Evolutionary conservation across 1,284 basidiomycete genomes (phyloP).

Genomic region (Sporisorium graminicola): DNA sequence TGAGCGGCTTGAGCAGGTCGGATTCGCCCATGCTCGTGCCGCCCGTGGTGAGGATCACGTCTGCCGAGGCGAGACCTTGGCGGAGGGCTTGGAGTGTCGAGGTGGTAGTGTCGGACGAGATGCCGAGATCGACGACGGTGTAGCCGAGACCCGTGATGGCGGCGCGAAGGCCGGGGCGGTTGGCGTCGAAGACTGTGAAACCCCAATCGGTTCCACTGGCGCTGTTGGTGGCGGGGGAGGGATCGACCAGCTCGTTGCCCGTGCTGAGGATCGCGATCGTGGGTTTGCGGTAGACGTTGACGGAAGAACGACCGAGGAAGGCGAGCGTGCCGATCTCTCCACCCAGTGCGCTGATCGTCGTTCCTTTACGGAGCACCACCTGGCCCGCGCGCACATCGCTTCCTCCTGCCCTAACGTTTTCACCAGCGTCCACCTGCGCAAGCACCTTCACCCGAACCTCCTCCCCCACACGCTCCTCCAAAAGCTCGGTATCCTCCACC

Average conservation of each 20-base stretch:
- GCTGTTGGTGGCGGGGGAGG: slow-evolving; percentile 71
- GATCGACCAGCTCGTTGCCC: slow-evolving; percentile 83
- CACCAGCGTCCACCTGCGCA: slow-evolving; percentile 76
- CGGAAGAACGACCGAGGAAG: slow-evolving; percentile 80
- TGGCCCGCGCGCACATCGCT: slow-evolving; percentile 81
- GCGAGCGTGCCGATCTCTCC: slow-evolving; percentile 87
- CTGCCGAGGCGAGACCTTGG: slow-evolving; percentile 76
- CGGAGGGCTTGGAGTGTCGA: slow-evolving; percentile 76
- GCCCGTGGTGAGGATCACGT: slow-evolving; percentile 84
- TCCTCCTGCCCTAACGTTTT: slow-evolving; percentile 81
- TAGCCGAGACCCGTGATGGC: slow-evolving; percentile 81
- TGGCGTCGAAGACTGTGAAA: slow-evolving; percentile 75
- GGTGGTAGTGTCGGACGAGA: slow-evolving; percentile 78
- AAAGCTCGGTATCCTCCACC: slow-evolving; percentile 87
- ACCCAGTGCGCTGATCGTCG: slow-evolving; percentile 77
- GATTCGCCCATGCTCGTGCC: slow-evolving; percentile 90
- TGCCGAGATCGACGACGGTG: slow-evolving; percentile 83
- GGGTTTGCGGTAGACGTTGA: slow-evolving; percentile 79
- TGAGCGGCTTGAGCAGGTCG: slow-evolving; percentile 86
- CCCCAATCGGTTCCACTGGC: slow-evolving; percentile 39
- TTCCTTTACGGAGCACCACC: slow-evolving; percentile 77
- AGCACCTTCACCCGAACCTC: slow-evolving; percentile 80
- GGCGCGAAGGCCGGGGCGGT: slow-evolving; percentile 81
- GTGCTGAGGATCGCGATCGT: slow-evolving; percentile 84
- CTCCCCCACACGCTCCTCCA: slow-evolving; percentile 76